These are phyloP conservation scores for Phytopythium boreale DNA, from an alignment of 352 stramenopile genomes.

Conservation along the genomic window DNA sequence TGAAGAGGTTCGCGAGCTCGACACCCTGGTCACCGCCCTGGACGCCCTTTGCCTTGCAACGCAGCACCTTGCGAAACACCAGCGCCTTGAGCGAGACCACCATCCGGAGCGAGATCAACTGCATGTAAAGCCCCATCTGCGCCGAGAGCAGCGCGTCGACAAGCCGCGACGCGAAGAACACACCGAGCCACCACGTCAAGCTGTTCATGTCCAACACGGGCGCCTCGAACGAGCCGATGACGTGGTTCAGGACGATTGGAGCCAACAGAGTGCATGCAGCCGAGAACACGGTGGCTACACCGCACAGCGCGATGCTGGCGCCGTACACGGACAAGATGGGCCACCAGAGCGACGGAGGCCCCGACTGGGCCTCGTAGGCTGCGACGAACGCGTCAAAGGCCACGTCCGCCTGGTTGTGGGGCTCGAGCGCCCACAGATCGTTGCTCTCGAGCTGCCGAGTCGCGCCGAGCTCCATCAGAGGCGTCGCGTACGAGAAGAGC, in stretches of 20 bases:
- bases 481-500: slow-evolving; percentile 26
- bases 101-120: slow-evolving; percentile 21
- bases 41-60: too few species aligned
- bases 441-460: slow-evolving; percentile 20
- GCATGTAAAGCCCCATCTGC: too few species aligned
- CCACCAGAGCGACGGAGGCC: too few species aligned
- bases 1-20: slow-evolving; percentile 42
- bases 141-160: slow-evolving; percentile 26
- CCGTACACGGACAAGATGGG: too few species aligned
- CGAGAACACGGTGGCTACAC: slow-evolving; percentile 14
- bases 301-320: too few species aligned
- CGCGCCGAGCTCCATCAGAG: slow-evolving; percentile 27
- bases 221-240: slow-evolving; percentile 29
- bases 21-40: too few species aligned
- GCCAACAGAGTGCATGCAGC: slow-evolving; percentile 22
- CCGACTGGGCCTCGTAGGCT: too few species aligned
- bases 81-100: slow-evolving; percentile 22
- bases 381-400: too few species aligned
- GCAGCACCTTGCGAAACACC: slow-evolving; percentile 40
- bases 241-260: slow-evolving; percentile 35
- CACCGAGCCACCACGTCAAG: slow-evolving; percentile 23
- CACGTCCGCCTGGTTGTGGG: slow-evolving; percentile 16
- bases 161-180: slow-evolving; percentile 33
- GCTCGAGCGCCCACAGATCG: slow-evolving; percentile 28
- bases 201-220: slow-evolving; percentile 18